A percentile compares a stretch with the other conserved stretches of the same genome.
Evolutionary conservation across 2,329 filamentous ascomycete genomes (phyloP).

Genomic region (Colletotrichum sp.): DNA sequence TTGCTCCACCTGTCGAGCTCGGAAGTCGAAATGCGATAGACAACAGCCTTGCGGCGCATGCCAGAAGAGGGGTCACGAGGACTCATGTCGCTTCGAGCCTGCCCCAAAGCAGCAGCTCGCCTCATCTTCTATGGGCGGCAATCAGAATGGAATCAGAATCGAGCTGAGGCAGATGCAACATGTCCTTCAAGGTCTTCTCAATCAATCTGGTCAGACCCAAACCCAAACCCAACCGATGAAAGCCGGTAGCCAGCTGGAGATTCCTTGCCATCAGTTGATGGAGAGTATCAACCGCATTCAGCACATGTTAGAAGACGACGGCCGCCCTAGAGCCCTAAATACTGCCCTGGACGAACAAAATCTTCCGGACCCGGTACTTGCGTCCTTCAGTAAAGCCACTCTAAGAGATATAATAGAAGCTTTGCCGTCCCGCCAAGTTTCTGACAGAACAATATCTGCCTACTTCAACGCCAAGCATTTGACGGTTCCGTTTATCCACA

Average conservation of each 20-base stretch:
- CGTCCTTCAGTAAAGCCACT: constrained; percentile 28
- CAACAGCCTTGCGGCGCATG: not conserved
- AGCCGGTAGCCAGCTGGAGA: not conserved
- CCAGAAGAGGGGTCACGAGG: not conserved
- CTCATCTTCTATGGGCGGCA: not conserved
- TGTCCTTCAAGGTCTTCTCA: constrained; percentile 39
- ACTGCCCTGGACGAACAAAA: not conserved
- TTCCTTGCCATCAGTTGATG: not conserved
- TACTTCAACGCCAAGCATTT: constrained; percentile 46
- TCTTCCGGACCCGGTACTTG: constrained; percentile 34
- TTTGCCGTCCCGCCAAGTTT: constrained; percentile 39
- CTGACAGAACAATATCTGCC: constrained; percentile 37
- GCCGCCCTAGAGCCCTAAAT: not conserved
- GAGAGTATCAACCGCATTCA: constrained; percentile 37
- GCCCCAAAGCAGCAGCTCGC: not conserved
- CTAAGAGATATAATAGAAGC: constrained; percentile 34
- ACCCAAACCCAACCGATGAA: not conserved
- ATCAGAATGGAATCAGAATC: constrained; percentile 37
- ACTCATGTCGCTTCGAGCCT: not conserved
- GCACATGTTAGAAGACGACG: constrained; percentile 29
- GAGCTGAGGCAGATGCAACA: constrained; percentile 43
- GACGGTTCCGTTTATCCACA: constrained; percentile 42
- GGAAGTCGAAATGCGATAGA: not conserved
- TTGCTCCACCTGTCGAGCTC: not conserved
- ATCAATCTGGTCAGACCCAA: not conserved